Base-by-base conservation (phyloP, 495 filamentous ascomycete species). In the Neurospora sublineolata region DNA sequence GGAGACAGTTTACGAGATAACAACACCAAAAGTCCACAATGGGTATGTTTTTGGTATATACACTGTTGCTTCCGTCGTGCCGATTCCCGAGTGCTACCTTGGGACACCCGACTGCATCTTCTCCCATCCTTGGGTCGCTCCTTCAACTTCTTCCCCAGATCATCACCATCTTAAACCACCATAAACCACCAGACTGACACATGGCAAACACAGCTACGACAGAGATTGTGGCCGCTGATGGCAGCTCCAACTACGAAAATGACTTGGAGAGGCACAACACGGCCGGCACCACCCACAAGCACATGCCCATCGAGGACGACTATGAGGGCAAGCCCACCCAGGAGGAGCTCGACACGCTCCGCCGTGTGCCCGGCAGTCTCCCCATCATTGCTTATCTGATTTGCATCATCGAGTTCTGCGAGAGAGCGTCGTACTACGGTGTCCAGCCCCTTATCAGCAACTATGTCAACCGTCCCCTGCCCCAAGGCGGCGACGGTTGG, bases 351-450 rank as follows among this genome's bases (percentile, higher is more conserved):
- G 72, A 75, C 12, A 86, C 84, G 8, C 79, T 90, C 11, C 87
- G 88, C 68, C 85, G 86, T 73, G 83, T 90, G 18, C 81, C 88
- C 14, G 88, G 83, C 67, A 81, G 68, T 3, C 72, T 89, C 10
- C 86, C 86, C 9, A 37, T 82, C n/a, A 80, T 86, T 20, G 82
- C 86, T 39, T 89, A 86, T 70, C 72, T 86, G 3, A 83, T 89
- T 39, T 90, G 87, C 73, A 71, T 86, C 0, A 86, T 89, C 38
- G 88, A 89, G 71, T 87, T 89, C 73, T 87, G 85, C 73, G 87
- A 89, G 79, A 80, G 87, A 72, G 86, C 86, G 33, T 88, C 86
- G 8, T 89, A 87, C 81, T 87, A 87, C 74, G 87, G 87, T 64
- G 79, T 86, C 0, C 81, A 86, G 69, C 84, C 84, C 4, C 78